Evolutionary conservation across 192 early-diverging fungal species (phyloP), one percentile per base, ranked within the genome.

Genomic region (Coemansia sp.): DNA sequence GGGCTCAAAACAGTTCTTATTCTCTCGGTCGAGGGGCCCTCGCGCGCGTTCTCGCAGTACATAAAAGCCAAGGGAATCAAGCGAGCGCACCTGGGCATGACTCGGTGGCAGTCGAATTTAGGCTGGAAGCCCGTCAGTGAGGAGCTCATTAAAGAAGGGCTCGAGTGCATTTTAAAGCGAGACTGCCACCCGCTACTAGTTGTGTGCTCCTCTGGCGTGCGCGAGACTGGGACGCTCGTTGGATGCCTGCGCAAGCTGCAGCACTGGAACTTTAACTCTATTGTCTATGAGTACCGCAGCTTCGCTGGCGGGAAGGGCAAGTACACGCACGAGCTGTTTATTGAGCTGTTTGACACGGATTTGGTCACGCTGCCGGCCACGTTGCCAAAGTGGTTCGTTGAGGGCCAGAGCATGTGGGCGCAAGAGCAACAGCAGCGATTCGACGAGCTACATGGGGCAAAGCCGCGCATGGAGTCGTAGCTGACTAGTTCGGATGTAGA

Each of bases 211-310:
- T 94, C 95, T 16, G 95, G 95, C 2, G 86, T 96, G 13, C 90
- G 95, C 59, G 96, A 99, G 70, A 98, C 95, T 1, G 96, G 96
- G 6, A 91, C 88, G 3, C 81, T 97, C 41, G 86, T 99, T 52
- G 96, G 95, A 8, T 99, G 96, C 64, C 71, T 99, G 57, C 83
- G 96, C 25, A 95, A 93, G 65, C 77, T 98, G 61, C 93, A 96
- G 73, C 85, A 90, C 34, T 99, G 95, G 95, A 97, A 97, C 70
- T 95, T 98, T 66, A 98, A 94, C 67, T 94, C 95, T 1, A 97
- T 95, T 65, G 86, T 96, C 39, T 89, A 89, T n/a, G 96, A 98
- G 89, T 99, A 96, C 67, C 92, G 92, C n/a, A 88, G 87, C 59
- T 97, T 91, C 83, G 95, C 94, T 6, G 92, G 93, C 6, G 93